Base-by-base conservation (phyloP, 2,329 filamentous ascomycete genomes). In the Cladosporium velox region DNA sequence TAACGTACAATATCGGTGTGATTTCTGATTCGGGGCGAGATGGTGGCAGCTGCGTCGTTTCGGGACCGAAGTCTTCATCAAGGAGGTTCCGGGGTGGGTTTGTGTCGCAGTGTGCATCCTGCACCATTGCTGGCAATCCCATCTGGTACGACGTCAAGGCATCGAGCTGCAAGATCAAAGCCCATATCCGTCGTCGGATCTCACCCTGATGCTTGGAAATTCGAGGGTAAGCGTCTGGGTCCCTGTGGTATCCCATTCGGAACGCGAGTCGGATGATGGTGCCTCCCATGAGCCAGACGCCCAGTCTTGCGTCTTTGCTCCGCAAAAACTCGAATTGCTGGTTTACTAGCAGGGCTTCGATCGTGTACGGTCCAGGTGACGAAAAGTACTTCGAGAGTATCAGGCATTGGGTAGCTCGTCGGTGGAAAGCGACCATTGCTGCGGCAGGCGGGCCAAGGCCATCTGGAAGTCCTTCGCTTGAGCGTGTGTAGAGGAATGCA, bases 231-330 rank as follows among this genome's bases (percentile, higher is more conserved):
- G 30, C 18, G n/a, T 26, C 38, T 18, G 57, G 57, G 6, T 59
- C 57, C 10, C 57, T 11, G 34, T 59, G 57, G 26, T 59, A 59
- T n/a, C 57, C 57, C 38, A 59, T 38, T 3, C 57, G 57, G n/a
- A 59, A 47, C 12, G 57, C 57, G 3, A 47, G 21, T 41, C 57
- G 28, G n/a, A 47, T 59, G 8, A 41, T 35, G 12, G 35, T n/a
- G 26, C 57, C 57, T 11, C 52, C 52, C 52, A 55, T 55, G 18
- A 55, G 52, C 52, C 52, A 55, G 1, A 55, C 52, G 10, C 52
- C 52, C 6, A 55, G 15, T 28, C 24, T 11, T 2, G 41, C 41
- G 21, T 47, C 41, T 47, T 47, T 47, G n/a, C n/a, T 47, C 41
- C 41, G 15, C 41, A 55, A 5, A 28, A 55, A 55, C 32, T 55